phyloP scores from a whole-genome alignment of 2,329 filamentous ascomycete species.

The Penicillium sp. region DNA sequence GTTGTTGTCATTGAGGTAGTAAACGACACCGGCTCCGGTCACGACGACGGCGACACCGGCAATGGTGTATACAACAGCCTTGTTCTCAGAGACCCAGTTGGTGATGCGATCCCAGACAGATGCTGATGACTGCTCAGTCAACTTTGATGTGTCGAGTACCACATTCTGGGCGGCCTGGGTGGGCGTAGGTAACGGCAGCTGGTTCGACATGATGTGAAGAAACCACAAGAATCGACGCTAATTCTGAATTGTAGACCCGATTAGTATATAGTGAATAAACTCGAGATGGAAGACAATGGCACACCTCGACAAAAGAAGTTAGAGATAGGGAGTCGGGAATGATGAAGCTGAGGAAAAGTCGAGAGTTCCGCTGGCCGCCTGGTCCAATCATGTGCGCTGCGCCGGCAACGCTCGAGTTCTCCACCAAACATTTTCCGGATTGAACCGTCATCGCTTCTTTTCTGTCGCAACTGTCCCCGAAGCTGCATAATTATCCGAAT shows the following conservation, averaged over 20 bases:
- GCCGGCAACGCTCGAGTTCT: constrained; percentile 18
- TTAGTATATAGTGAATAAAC: constrained; percentile 10
- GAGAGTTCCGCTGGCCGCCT: constrained; percentile 28
- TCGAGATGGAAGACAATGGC: constrained; percentile 9
- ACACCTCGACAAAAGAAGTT: constrained; percentile 27
- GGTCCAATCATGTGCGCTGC: constrained; percentile 34
- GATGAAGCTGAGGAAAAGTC: constrained; percentile 39
- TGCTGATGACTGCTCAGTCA: constrained; percentile 55
- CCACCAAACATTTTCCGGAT: constrained; percentile 20
- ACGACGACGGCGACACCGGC: constrained; percentile 91
- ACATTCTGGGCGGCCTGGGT: constrained; percentile 39
- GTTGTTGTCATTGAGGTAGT: constrained; percentile 71
- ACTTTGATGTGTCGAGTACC: constrained; percentile 42
- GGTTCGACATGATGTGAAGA: constrained; percentile 43
- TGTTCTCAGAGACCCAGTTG: constrained; percentile 92
- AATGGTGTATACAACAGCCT: constrained; percentile 92
- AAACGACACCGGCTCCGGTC: constrained; percentile 86
- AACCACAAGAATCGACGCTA: constrained; percentile 22
- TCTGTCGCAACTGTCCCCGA: neutral
- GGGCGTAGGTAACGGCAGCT: constrained; percentile 38
- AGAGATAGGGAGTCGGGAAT: constrained; percentile 29
- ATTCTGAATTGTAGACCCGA: neutral
- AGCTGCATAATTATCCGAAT: neutral
- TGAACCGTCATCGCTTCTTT: constrained; percentile 9
- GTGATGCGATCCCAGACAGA: constrained; percentile 88